These are phyloP conservation scores for Eleusine coracana DNA, from an alignment of 176 grass and related monocot genomes.

Conservation along the genomic window DNA sequence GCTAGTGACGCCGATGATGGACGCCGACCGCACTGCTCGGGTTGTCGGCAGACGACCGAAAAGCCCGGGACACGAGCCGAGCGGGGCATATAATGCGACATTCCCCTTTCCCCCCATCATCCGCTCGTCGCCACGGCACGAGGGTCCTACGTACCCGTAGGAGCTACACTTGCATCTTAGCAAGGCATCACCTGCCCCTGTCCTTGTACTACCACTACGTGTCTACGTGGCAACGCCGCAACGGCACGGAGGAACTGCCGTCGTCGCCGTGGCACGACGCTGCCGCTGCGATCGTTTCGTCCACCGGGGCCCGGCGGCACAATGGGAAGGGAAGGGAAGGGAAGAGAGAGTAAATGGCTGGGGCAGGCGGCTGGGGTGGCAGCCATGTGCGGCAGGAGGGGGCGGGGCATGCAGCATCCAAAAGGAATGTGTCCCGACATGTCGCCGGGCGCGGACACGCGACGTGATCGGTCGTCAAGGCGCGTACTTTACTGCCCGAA, in stretches of 20 bases:
- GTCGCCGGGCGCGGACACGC: constrained; percentile 39
- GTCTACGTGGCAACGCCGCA: no score
- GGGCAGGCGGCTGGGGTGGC: constrained; percentile 7
- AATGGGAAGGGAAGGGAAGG: no score
- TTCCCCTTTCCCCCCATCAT: not conserved
- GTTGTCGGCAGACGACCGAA: constrained; percentile 12
- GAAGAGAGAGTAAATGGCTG: not conserved
- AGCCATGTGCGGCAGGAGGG: constrained; percentile 27
- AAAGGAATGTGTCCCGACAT: constrained; percentile 57
- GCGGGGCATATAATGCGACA: not conserved
- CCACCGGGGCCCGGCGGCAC: not conserved
- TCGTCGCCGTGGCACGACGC: no score
- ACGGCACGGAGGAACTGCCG: no score
- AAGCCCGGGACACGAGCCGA: not conserved
- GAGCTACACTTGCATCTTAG: no score
- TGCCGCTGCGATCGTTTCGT: no score
- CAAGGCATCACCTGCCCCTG: no score
- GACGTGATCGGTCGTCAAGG: constrained; percentile 35
- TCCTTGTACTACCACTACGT: no score
- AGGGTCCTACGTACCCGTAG: no score
- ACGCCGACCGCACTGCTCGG: not conserved
- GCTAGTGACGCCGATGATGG: not conserved
- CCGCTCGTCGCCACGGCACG: no score
- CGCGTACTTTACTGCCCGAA: not conserved
- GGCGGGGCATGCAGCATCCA: not conserved